Evolutionary conservation across 768 basidiomycete species (phyloP).

Genomic region (Cyathus striatus): DNA sequence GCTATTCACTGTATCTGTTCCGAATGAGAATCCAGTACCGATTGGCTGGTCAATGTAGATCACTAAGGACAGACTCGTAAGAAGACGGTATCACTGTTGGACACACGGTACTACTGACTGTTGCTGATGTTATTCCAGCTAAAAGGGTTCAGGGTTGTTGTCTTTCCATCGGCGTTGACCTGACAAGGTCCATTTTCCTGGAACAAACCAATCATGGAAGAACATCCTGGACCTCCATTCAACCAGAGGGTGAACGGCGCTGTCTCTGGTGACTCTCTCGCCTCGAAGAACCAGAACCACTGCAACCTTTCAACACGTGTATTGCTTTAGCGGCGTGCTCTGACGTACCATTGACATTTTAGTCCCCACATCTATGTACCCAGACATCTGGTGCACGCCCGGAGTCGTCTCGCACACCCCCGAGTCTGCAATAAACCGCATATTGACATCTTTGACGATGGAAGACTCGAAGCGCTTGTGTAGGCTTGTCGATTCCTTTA

Average conservation of each 20-base stretch:
- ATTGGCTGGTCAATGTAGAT: slow-evolving; percentile 71
- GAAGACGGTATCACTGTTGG: not conserved
- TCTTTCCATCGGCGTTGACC: slow-evolving; percentile 48
- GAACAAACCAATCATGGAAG: slow-evolving; percentile 62
- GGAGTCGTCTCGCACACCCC: slow-evolving; percentile 65
- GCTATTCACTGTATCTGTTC: slow-evolving; percentile 52
- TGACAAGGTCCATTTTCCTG: slow-evolving; percentile 66
- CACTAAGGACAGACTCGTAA: slow-evolving; percentile 28
- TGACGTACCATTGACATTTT: slow-evolving; percentile 53
- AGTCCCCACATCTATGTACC: slow-evolving; percentile 52
- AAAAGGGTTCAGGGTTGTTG: slow-evolving; percentile 54
- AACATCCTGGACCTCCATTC: slow-evolving; percentile 60
- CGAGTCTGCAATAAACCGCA: slow-evolving; percentile 52
- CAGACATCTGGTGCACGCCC: slow-evolving; percentile 53
- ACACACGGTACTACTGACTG: slow-evolving; percentile 29
- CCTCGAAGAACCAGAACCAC: slow-evolving; percentile 79
- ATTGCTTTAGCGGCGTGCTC: not conserved
- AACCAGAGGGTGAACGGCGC: slow-evolving; percentile 70
- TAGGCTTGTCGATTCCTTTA: not conserved
- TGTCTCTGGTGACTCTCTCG: slow-evolving; percentile 51
- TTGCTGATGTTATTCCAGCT: slow-evolving; percentile 72
- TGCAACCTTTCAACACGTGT: slow-evolving; percentile 12
- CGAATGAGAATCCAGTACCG: slow-evolving; percentile 60
- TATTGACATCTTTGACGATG: slow-evolving; percentile 15
- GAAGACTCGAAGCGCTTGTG: slow-evolving; percentile 13